Base-by-base conservation (phyloP, 345 rosid species). In the Boechera divaricarpa region DNA sequence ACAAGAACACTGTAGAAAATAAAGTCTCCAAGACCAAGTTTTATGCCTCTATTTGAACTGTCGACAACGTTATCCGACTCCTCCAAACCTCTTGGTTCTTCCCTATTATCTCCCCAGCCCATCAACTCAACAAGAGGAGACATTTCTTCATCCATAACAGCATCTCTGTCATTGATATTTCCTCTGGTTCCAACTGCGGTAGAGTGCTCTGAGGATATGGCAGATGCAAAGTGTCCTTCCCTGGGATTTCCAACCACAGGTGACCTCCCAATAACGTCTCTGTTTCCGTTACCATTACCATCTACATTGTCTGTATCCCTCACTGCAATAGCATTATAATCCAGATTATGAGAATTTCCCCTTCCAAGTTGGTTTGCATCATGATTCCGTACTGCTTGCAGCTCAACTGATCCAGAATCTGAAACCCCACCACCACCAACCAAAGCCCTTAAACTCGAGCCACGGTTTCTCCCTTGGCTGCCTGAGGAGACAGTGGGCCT, bases 1-100 rank as follows among this genome's bases (percentile, higher is more conserved):
- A 95, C 97, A 51, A 94, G 95, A 75, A 94, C 99, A 75, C 99
- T 94, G 85, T 92, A 94, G 87, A 94, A 94, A 41, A 95, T 83
- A 66, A 95, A 95, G 87, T 92, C 99, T 59, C 98, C 99, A 21
- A 95, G 94, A 74, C 98, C 99, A 47, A 95, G 98, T 77, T 89
- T 90, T 45, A 95, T 86, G 56, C 99, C 99, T 79, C 82, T 82
- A 53, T 77, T 57, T 5, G 77, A 68, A 55, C 70, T 70, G 29
- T 79, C 90, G 11, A 51, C 11, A 59, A 29, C 28, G 65, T 68
- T 70, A 71, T 77, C 83, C 31, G 81, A 73, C 36, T 67, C 82
- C 55, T 73, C 78, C 29, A 39, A n/a, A 36, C 35, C 75, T 59
- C 74, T 66, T 5, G 47, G 4, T 36, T 70, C 79, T 52, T 80